Conservation (phyloP, 495 filamentous ascomycete species). For the Aspergillus ellipticus region DNA sequence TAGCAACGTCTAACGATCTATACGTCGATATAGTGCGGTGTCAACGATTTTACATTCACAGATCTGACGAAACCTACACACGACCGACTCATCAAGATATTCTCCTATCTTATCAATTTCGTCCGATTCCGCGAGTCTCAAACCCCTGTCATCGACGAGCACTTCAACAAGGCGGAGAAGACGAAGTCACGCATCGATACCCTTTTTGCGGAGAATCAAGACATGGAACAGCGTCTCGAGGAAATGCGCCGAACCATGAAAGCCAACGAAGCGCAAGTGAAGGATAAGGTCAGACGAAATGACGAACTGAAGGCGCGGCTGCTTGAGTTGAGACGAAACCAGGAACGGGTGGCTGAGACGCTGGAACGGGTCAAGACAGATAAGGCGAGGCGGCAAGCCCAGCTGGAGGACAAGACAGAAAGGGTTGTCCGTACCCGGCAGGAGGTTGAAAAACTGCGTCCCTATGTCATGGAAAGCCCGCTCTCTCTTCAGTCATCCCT, state of each 20-base stretch:
- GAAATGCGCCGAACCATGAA: slow-evolving; percentile 75
- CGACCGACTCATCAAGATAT: slow-evolving; percentile 81
- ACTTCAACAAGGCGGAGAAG: slow-evolving; percentile 83
- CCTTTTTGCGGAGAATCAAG: slow-evolving; percentile 81
- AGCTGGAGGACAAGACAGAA: slow-evolving; percentile 78
- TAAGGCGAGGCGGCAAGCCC: slow-evolving; percentile 63
- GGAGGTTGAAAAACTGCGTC: slow-evolving; percentile 81
- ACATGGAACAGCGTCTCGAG: slow-evolving; percentile 72
- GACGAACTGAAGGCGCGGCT: slow-evolving; percentile 78
- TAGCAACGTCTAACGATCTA: slow-evolving; percentile 5
- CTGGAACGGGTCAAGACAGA: slow-evolving; percentile 72
- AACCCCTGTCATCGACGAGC: slow-evolving; percentile 77
- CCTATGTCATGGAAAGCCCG: slow-evolving; percentile 87
- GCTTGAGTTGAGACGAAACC: slow-evolving; percentile 68
- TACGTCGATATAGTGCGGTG: slow-evolving; percentile 59
- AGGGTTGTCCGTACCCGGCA: slow-evolving; percentile 54
- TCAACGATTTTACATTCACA: slow-evolving; percentile 87
- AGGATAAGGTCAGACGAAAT: slow-evolving; percentile 77
- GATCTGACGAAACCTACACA: slow-evolving; percentile 88
- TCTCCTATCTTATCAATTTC: slow-evolving; percentile 97
- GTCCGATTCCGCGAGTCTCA: slow-evolving; percentile 93
- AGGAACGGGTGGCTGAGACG: slow-evolving; percentile 73
- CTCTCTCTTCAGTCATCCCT: slow-evolving; percentile 76
- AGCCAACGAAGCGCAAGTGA: slow-evolving; percentile 71
- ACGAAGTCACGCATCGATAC: slow-evolving; percentile 82